phyloP scores from a whole-genome alignment of 768 basidiomycete genomes.

The Gloeopeniophorella convolvens region DNA sequence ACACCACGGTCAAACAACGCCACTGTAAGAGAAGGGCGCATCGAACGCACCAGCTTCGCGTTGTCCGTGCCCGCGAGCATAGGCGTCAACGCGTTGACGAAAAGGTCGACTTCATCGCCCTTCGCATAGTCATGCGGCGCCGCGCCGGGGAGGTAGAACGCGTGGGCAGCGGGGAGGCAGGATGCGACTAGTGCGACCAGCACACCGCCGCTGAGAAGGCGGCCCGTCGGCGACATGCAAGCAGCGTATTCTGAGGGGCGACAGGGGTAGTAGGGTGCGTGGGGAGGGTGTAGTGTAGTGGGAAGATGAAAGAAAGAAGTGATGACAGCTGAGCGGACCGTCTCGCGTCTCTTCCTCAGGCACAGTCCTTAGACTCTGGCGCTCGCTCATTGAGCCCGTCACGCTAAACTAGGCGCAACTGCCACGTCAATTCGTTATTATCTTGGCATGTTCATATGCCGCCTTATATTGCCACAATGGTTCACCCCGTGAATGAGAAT shows the following conservation, averaged over 20 bases:
- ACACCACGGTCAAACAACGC: neutral
- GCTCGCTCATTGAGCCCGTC: too few species aligned
- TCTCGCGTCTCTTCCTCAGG: too few species aligned
- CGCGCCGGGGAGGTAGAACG: conserved; percentile 90
- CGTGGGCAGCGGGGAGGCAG: conserved; percentile 28
- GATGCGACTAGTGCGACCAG: conserved; percentile 20
- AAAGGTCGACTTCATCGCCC: conserved; percentile 71
- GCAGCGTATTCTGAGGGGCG: neutral
- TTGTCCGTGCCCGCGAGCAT: conserved; percentile 64
- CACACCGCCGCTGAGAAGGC: conserved; percentile 20
- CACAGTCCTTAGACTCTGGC: too few species aligned
- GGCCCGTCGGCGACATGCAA: conserved; percentile 16
- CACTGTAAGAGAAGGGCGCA: neutral
- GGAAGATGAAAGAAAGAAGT: too few species aligned
- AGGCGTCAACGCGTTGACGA: conserved; percentile 87
- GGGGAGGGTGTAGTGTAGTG: too few species aligned
- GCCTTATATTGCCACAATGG: too few species aligned
- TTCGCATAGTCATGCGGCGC: conserved; percentile 76
- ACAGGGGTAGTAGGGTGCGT: neutral
- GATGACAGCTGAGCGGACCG: too few species aligned
- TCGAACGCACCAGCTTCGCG: conserved; percentile 60
- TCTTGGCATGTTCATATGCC: too few species aligned
- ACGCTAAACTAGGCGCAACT: too few species aligned
- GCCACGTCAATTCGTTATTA: too few species aligned
- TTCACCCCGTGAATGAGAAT: too few species aligned